Evolutionary conservation across 805 yeast genomes (phyloP).

Genomic region (Wickerhamomyces chaumierensis): DNA sequence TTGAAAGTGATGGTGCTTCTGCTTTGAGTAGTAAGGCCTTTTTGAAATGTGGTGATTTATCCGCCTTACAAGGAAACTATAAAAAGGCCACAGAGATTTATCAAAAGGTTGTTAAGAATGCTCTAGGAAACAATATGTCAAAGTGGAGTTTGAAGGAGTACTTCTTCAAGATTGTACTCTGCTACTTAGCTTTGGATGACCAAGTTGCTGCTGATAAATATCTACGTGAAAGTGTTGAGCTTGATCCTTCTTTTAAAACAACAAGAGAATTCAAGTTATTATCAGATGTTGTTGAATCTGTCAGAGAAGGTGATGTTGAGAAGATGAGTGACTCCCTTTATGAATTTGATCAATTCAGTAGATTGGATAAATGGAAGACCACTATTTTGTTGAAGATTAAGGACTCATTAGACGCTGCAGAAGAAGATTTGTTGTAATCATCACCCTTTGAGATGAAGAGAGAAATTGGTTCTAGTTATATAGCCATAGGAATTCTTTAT

Average conservation of each 20-base stretch:
- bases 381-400: slow-evolving; percentile 74
- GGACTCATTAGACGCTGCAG: slow-evolving; percentile 56
- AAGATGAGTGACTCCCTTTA: slow-evolving; percentile 60
- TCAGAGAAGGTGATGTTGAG: slow-evolving; percentile 71
- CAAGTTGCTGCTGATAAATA: slow-evolving; percentile 75
- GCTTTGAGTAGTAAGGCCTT: slow-evolving; percentile 83
- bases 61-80: slow-evolving; percentile 68
- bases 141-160: slow-evolving; percentile 93
- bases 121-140: slow-evolving; percentile 61
- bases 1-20: slow-evolving; percentile 83
- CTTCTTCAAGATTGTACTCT: slow-evolving; percentile 71
- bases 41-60: slow-evolving; percentile 80
- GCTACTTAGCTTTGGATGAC: slow-evolving; percentile 78
- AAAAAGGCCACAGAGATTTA: slow-evolving; percentile 65
- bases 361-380: slow-evolving; percentile 87
- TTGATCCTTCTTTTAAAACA: slow-evolving; percentile 67
- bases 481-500: no score
- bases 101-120: slow-evolving; percentile 67
- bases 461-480: no score
- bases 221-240: slow-evolving; percentile 45
- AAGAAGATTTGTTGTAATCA: slow-evolving; percentile 44
- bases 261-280: slow-evolving; percentile 70
- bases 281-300: slow-evolving; percentile 57
- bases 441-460: no score
- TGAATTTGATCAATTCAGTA: slow-evolving; percentile 79